Evolutionary conservation across 768 basidiomycete genomes (phyloP).

Genomic region (Lactarius deliciosus): DNA sequence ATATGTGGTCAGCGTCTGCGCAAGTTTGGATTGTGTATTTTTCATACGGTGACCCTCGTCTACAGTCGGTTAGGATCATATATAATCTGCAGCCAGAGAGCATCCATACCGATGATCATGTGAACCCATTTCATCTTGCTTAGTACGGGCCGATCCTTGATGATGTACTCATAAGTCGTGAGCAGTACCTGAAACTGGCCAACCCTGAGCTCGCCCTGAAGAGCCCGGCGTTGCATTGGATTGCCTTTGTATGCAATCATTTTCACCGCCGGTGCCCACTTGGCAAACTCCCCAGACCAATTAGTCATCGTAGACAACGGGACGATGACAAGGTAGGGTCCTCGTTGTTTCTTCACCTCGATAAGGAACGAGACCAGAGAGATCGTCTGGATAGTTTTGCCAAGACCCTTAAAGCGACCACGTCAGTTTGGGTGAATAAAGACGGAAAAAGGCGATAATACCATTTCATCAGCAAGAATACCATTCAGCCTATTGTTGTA

Average conservation of each 20-base stretch:
- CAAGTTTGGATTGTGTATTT: constrained; percentile 87
- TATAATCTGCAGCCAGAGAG: background rate
- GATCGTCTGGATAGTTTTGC: constrained; percentile 93
- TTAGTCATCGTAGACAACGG: constrained; percentile 96
- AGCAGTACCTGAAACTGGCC: constrained; percentile 89
- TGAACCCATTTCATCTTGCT: constrained; percentile 95
- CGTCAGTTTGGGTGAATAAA: background rate
- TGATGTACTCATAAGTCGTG: constrained; percentile 97
- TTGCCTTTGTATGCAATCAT: constrained; percentile 90
- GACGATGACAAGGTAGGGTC: constrained; percentile 94
- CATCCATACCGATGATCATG: constrained; percentile 86
- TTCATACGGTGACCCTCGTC: constrained; percentile 99
- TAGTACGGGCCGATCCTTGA: constrained; percentile 89
- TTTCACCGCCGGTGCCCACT: constrained; percentile 87
- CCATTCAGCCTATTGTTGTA: constrained; percentile 96
- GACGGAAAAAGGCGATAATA: constrained; percentile 35
- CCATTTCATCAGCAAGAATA: constrained; percentile 95
- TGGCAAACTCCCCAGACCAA: constrained; percentile 96
- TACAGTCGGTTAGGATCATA: constrained; percentile 34
- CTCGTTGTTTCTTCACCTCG: constrained; percentile 85
- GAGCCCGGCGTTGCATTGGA: constrained; percentile 72
- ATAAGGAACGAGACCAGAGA: constrained; percentile 95
- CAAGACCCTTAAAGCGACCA: constrained; percentile 65
- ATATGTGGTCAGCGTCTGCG: constrained; percentile 85
- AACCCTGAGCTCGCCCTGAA: constrained; percentile 74